Conservation (phyloP, 2,329 filamentous ascomycete genomes). For the Bipolaris sorokiniana region DNA sequence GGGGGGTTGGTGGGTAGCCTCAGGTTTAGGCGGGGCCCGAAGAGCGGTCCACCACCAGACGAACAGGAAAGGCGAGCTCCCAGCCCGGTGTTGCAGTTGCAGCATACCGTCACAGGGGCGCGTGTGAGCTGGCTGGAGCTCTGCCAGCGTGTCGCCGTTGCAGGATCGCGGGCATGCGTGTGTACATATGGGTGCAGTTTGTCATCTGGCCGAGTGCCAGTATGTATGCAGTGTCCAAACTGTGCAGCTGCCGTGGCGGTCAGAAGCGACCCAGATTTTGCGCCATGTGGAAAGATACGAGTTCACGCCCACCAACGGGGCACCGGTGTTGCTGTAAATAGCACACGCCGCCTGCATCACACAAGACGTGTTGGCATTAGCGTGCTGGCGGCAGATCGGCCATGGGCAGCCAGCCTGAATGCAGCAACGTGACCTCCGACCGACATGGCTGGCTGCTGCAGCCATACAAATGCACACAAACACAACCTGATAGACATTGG, state of each 20-base stretch:
- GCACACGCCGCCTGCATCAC: constrained; percentile 6
- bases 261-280: constrained; percentile 4
- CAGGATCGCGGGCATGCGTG: neutral
- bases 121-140: constrained; percentile 1
- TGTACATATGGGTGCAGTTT: too few species aligned
- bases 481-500: constrained; percentile 1
- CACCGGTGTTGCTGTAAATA: constrained; percentile 13
- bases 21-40: constrained; percentile 7
- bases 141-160: constrained; percentile 6
- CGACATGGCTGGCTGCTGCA: constrained; percentile 7
- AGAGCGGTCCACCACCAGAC: constrained; percentile 12
- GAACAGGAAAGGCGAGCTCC: constrained; percentile 7
- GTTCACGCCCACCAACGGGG: neutral
- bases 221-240: too few species aligned
- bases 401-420: constrained; percentile 8
- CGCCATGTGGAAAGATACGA: constrained; percentile 8
- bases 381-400: constrained; percentile 13
- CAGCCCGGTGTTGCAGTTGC: constrained; percentile 1
- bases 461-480: constrained; percentile 1
- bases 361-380: constrained; percentile 2
- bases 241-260: neutral
- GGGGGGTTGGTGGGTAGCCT: constrained; percentile 1
- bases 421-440: constrained; percentile 10
- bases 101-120: neutral
- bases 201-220: too few species aligned